Base-by-base conservation (phyloP, 192 early-diverging fungal genomes). In the Globomyces pollinis-pini region DNA sequence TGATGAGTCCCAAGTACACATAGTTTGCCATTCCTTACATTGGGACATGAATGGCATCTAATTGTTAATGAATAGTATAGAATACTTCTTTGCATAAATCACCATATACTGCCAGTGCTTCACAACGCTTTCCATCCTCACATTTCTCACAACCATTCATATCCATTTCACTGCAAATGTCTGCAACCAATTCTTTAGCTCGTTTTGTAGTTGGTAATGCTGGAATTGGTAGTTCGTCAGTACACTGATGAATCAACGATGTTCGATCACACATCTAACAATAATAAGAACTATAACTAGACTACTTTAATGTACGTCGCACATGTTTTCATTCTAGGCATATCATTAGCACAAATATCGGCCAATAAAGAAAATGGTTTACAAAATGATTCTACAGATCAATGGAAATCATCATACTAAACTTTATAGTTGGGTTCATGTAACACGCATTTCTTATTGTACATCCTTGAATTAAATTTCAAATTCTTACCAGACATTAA, bases 341-440 rank as follows among this genome's bases (percentile, higher is more conserved):
- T 82, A 50, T 82, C 79, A 16, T 63, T 50, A 8, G 70, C 52
- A 53, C 79, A 82, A 41, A 82, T 64, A 47, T 82, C 79, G 15
- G 75, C 74, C 3, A 79, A 61, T 32, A 77, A n/a, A 1, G 79
- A 77, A 57, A 82, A 69, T 0, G 73, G 73, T 6, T 56, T 68
- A 62, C 79, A 82, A 65, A 72, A 72, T 26, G 67, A 61, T 38
- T 72, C 62, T 28, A 28, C 1, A 62, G 67, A 60, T 65, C 65
- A 30, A 45, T 49, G 1, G 43, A 29, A 24, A 56, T 64, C 28
- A 64, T 3, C 32, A n/a, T 45, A 42, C 28, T 50, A 29, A 59
- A 50, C 3, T 43, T 20, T 23, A 57, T 61, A 13, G 59, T 60
- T 66, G 1, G 13, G 47, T 36, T 43, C 24, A 12, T 18, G 3